Conservation (phyloP, 2,329 filamentous ascomycete genomes). For the Neofusicoccum cordaticola region DNA sequence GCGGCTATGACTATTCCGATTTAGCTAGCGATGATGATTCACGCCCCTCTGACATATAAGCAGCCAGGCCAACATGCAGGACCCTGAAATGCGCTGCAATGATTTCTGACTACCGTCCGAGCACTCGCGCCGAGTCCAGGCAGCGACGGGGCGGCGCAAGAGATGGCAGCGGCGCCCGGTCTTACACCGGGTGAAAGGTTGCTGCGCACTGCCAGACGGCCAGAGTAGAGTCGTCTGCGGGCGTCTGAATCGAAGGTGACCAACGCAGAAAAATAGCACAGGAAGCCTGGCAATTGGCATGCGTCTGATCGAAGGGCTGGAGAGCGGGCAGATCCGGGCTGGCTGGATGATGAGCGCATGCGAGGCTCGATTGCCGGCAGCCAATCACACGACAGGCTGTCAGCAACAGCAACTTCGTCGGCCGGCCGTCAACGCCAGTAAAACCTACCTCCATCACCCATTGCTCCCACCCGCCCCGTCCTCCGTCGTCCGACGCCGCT, state of each 20-base stretch:
- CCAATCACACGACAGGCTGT: slow-evolving; percentile 11
- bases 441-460: slow-evolving; percentile 34
- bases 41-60: neutral
- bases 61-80: neutral
- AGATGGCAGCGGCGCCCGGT: neutral
- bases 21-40: neutral
- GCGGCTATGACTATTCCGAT: neutral
- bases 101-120: no score
- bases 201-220: no score
- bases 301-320: no score
- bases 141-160: neutral
- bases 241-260: no score
- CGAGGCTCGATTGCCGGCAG: neutral
- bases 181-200: no score
- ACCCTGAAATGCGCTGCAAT: neutral
- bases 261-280: no score
- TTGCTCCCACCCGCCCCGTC: slow-evolving; percentile 53
- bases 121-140: neutral
- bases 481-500: slow-evolving; percentile 34
- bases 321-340: neutral
- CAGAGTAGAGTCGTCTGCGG: no score
- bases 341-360: neutral
- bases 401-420: slow-evolving; percentile 16
- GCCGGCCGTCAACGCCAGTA: slow-evolving; percentile 29
- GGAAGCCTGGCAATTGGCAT: neutral